phyloP scores from a whole-genome alignment of 2,329 filamentous ascomycete species.

The Ceratocystis diversiconidia region DNA sequence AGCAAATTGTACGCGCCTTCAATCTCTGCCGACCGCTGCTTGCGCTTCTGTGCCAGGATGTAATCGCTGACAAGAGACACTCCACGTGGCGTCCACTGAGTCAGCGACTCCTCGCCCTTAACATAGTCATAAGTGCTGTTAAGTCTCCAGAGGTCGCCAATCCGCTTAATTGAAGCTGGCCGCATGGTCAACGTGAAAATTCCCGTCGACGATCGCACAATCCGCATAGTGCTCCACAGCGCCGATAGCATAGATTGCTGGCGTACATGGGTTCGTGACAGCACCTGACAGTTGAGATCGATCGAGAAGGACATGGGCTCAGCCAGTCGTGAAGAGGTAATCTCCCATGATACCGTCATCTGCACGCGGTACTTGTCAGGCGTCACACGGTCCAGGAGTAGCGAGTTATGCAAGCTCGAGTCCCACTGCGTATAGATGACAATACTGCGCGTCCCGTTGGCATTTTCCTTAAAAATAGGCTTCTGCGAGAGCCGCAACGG shows the following conservation, averaged over 20 bases:
- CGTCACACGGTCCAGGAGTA: constrained; percentile 86
- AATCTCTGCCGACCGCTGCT: constrained; percentile 62
- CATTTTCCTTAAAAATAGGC: constrained; percentile 68
- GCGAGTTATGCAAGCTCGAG: constrained; percentile 77
- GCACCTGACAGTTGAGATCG: constrained; percentile 67
- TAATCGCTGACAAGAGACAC: constrained; percentile 86
- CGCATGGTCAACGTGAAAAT: constrained; percentile 80
- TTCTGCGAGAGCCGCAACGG: constrained; percentile 61
- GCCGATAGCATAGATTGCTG: constrained; percentile 77
- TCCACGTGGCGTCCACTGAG: constrained; percentile 74
- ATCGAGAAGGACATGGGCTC: constrained; percentile 78
- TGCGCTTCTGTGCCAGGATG: constrained; percentile 59
- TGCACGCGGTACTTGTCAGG: constrained; percentile 88
- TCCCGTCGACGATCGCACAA: constrained; percentile 73
- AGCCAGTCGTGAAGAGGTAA: constrained; percentile 69
- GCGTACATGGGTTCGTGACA: constrained; percentile 70
- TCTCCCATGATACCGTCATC: constrained; percentile 73
- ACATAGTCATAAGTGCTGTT: constrained; percentile 91
- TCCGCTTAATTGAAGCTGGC: constrained; percentile 77
- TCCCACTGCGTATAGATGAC: constrained; percentile 92
- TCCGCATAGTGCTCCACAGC: constrained; percentile 69
- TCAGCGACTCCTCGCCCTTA: constrained; percentile 81
- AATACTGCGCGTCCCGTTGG: constrained; percentile 78
- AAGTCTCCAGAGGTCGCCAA: constrained; percentile 90
- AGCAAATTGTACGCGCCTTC: constrained; percentile 58